Evolutionary conservation across 768 basidiomycete species (phyloP), one percentile per base, ranked within the genome.

Genomic region (Rhodotorula paludigena): DNA sequence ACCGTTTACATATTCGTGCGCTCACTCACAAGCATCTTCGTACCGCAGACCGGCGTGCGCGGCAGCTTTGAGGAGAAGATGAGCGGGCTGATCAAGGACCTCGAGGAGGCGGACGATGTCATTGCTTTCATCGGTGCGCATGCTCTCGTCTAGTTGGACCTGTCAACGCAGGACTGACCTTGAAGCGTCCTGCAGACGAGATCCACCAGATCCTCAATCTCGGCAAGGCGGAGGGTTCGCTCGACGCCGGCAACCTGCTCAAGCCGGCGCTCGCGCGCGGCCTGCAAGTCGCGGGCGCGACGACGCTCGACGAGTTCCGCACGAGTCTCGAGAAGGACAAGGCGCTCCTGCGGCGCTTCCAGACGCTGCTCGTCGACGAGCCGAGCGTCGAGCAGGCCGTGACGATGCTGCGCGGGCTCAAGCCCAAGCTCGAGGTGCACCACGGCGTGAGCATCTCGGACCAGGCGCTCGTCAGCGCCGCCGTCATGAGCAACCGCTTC

Each of bases 71-170:
- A 96, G 79, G 93, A 96, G 76, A 88, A 92, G 51, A 86, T 96
- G 80, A 93, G 76, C 81, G 87, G 16, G 89, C 93, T 64, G 80
- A 87, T 98, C 66, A 90, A 94, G 78, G 92, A 94, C 79, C 85
- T 89, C 0, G 81, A 87, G 0, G 85, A 89, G 33, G 85, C 89
- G 52, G 87, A 89, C 41, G 85, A 87, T 25, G 84, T 96, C 74
- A 91, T 97, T 68, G 84, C 94, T 42, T 97, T 97, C 82, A 86
- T 98, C 71, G n/a, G n/a, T n/a, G n/a, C n/a, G n/a, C n/a, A n/a
- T n/a, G n/a, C n/a, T n/a, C n/a, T n/a, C n/a, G n/a, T n/a, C n/a
- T n/a, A n/a, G n/a, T n/a, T n/a, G n/a, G n/a, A n/a, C n/a, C n/a
- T n/a, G n/a, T n/a, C n/a, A n/a, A n/a, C n/a, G n/a, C n/a, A n/a